A percentile compares a stretch with the other conserved stretches of the same genome.
phyloP scores from a whole-genome alignment of 2,329 filamentous ascomycete genomes.

The Penicillium aurantiogriseum region DNA sequence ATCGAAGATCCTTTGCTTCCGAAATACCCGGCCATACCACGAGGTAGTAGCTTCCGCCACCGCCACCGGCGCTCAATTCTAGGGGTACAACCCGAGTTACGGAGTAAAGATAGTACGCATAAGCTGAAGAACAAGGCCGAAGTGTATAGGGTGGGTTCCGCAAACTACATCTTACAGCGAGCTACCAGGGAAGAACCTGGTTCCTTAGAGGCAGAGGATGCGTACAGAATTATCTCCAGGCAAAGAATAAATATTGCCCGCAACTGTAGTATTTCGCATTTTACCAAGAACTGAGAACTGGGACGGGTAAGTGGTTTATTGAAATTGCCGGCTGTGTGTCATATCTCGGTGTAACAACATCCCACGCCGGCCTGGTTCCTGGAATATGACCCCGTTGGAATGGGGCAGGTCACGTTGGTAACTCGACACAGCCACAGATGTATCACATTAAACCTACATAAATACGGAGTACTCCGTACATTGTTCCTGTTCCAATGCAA shows the following conservation, averaged over 20 bases:
- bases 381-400: not conserved
- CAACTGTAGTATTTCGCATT: not conserved
- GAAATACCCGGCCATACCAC: constrained; percentile 7
- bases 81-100: not conserved
- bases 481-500: constrained; percentile 12
- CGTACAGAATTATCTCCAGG: not conserved
- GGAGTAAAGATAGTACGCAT: not conserved
- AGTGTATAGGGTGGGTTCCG: not conserved
- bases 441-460: not conserved
- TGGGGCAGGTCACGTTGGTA: not conserved
- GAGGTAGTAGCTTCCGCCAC: constrained; percentile 9
- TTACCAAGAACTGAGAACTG: not conserved
- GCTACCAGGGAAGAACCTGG: not conserved
- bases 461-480: not conserved
- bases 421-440: not conserved
- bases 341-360: constrained; percentile 1
- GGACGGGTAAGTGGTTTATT: not conserved
- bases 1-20: not conserved
- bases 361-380: not conserved
- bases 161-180: not conserved
- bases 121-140: not conserved
- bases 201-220: not conserved
- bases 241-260: not conserved
- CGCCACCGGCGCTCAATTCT: not conserved
- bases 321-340: not conserved